phyloP scores from a whole-genome alignment of 2,329 filamentous ascomycete species.

The Penicillium sclerotigenum region DNA sequence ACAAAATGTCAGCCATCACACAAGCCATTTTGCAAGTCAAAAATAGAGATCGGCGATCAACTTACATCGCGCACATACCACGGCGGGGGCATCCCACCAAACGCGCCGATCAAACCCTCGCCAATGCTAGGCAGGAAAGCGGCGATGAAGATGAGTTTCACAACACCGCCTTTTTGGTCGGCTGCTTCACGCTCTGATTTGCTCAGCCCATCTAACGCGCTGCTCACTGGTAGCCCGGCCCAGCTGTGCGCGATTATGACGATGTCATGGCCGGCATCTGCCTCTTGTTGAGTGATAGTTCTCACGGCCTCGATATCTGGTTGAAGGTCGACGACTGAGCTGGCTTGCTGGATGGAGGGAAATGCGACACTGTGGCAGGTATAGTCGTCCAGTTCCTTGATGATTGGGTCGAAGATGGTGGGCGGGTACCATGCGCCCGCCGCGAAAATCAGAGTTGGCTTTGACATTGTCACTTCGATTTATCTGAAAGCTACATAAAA shows the following conservation, averaged over 20 bases:
- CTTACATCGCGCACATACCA: conserved; percentile 34
- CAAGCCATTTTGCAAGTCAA: neutral
- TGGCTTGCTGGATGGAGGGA: conserved; percentile 29
- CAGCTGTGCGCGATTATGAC: conserved; percentile 38
- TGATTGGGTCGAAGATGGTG: conserved; percentile 28
- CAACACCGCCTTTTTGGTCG: conserved; percentile 34
- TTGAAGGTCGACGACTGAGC: conserved; percentile 21
- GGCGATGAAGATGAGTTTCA: conserved; percentile 34
- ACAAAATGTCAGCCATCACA: neutral
- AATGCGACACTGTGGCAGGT: conserved; percentile 25
- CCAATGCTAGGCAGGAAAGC: conserved; percentile 35
- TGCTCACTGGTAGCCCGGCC: conserved; percentile 37
- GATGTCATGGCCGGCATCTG: conserved; percentile 29
- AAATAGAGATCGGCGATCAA: neutral
- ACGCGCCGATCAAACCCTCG: conserved; percentile 29
- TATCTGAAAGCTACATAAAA: neutral
- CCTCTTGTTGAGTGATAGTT: conserved; percentile 30
- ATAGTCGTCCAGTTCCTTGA: conserved; percentile 22
- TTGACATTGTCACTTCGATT: conserved; percentile 14
- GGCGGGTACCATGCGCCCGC: conserved; percentile 35
- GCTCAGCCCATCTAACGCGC: conserved; percentile 33
- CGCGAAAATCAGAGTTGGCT: conserved; percentile 30
- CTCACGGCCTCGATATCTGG: conserved; percentile 35
- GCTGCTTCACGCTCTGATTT: conserved; percentile 26
- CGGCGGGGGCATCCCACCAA: conserved; percentile 27